phyloP scores from a whole-genome alignment of 768 basidiomycete species.

The Suillus cothurnatus region DNA sequence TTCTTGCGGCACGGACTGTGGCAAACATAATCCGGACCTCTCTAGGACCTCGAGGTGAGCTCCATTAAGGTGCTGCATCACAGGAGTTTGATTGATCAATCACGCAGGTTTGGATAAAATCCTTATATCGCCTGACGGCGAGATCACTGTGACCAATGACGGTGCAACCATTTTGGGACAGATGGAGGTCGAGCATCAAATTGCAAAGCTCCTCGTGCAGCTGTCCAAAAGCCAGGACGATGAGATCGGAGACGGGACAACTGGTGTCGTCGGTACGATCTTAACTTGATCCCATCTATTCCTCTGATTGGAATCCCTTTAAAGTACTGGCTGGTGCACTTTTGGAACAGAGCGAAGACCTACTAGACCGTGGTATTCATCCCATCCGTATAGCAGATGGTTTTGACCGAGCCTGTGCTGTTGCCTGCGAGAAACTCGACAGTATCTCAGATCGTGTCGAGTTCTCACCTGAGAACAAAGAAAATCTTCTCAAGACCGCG shows the following conservation, averaged over 20 bases:
- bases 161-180: constrained; percentile 97
- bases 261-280: constrained; percentile 93
- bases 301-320: neutral
- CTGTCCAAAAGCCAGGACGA: constrained; percentile 98
- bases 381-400: constrained; percentile 99
- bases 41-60: constrained; percentile 86
- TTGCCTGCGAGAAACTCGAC: constrained; percentile 90
- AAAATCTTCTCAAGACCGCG: constrained; percentile 90
- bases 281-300: constrained; percentile 9
- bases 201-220: constrained; percentile 96
- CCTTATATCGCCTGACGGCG: constrained; percentile 93
- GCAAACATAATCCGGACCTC: constrained; percentile 95
- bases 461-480: constrained; percentile 79
- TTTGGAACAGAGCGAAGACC: constrained; percentile 88
- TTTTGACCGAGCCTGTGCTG: constrained; percentile 90
- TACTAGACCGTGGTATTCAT: constrained; percentile 99
- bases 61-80: neutral
- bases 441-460: constrained; percentile 87
- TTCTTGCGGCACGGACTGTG: constrained; percentile 92
- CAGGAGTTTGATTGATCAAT: constrained; percentile 15
- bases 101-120: constrained; percentile 88
- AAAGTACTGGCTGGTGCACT: constrained; percentile 96
- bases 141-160: constrained; percentile 99
- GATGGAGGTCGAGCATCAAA: constrained; percentile 99
- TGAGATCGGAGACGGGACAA: constrained; percentile 99